Evolutionary conservation across 768 basidiomycete species (phyloP).

Genomic region (Tricholoma hemisulphureum): DNA sequence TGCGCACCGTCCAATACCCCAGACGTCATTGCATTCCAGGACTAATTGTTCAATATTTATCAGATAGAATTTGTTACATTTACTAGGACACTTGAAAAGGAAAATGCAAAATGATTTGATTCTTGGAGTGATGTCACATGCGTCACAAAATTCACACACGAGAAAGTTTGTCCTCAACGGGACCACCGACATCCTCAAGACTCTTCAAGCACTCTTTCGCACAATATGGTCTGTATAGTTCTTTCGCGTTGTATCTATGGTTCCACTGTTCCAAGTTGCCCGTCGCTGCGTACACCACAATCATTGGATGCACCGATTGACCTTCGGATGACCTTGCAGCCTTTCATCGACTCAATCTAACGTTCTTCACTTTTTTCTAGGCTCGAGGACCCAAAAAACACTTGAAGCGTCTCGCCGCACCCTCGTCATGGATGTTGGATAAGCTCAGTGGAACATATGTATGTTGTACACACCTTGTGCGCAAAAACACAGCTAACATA

Average conservation of each 20-base stretch:
- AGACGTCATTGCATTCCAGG: conserved; percentile 3
- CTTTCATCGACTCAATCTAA: conserved; percentile 22
- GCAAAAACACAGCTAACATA: background rate
- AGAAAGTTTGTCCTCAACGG: conserved; percentile 42
- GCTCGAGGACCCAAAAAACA: conserved; percentile 99
- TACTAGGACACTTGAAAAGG: background rate
- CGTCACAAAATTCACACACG: conserved; percentile 35
- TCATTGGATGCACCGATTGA: conserved; percentile 38
- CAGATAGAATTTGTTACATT: background rate
- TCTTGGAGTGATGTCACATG: conserved; percentile 3
- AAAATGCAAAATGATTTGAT: conserved; percentile 10
- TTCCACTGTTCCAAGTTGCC: conserved; percentile 18
- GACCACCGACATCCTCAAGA: conserved; percentile 45
- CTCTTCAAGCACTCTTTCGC: conserved; percentile 39
- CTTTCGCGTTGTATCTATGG: conserved; percentile 20
- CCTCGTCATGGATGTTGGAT: conserved; percentile 99
- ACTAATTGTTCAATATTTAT: background rate
- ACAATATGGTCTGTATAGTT: conserved; percentile 47
- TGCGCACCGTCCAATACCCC: conserved; percentile 11
- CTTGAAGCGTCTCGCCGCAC: conserved; percentile 95
- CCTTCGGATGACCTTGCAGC: conserved; percentile 40
- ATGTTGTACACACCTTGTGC: conserved; percentile 30
- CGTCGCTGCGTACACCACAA: conserved; percentile 15
- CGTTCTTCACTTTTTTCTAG: conserved; percentile 41
- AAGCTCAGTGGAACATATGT: conserved; percentile 96